phyloP scores from a whole-genome alignment of 1,284 basidiomycete species.

The Ganoderma sinense region DNA sequence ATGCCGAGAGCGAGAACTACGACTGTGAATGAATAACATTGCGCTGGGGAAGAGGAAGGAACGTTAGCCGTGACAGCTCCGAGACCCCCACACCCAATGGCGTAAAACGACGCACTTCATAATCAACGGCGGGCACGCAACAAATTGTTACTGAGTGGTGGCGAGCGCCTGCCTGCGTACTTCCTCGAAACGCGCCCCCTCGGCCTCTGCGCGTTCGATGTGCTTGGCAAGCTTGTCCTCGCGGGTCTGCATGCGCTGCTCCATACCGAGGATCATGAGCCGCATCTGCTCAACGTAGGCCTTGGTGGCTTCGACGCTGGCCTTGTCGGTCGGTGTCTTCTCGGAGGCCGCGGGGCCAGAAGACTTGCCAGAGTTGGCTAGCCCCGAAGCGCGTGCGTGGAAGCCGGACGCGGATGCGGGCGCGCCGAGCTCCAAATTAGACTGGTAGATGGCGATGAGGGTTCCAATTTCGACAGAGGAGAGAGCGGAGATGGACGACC shows the following conservation, averaged over 20 bases:
- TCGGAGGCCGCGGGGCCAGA: conserved; percentile 6
- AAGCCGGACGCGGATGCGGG: background rate
- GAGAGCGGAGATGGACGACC: background rate
- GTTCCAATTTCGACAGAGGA: background rate
- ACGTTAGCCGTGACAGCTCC: conserved; percentile 2
- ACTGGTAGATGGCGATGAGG: background rate
- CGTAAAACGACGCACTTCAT: background rate
- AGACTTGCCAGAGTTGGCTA: conserved; percentile 25
- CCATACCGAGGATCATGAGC: conserved; percentile 77
- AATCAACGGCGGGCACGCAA: background rate
- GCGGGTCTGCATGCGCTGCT: conserved; percentile 69
- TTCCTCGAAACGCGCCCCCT: conserved; percentile 60
- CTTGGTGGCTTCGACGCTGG: conserved; percentile 45
- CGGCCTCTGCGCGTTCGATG: conserved; percentile 66
- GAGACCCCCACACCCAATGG: background rate
- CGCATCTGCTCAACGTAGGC: conserved; percentile 76
- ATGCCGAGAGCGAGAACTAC: background rate
- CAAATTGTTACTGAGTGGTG: conserved; percentile 10
- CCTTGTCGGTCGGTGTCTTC: conserved; percentile 12
- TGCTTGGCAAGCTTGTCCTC: conserved; percentile 69
- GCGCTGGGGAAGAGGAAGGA: background rate
- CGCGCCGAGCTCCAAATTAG: conserved; percentile 18
- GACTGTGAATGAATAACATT: background rate
- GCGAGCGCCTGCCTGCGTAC: conserved; percentile 45
- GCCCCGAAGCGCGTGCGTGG: conserved; percentile 9